Base-by-base conservation (phyloP, 1,139 yeast species). In the Spencermartinsiella ligniputridi region DNA sequence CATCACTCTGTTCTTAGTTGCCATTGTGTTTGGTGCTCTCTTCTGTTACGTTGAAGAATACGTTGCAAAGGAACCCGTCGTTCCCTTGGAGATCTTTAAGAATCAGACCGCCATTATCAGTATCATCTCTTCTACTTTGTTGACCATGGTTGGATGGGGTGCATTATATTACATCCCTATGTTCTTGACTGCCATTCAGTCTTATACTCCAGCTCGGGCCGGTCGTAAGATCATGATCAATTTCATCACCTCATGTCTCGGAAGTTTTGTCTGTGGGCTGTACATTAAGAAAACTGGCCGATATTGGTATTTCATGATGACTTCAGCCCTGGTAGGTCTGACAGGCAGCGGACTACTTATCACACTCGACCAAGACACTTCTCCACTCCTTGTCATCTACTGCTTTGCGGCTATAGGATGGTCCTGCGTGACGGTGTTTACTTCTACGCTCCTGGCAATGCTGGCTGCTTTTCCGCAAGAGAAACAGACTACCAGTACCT, bases 261-360 rank as follows among this genome's bases (percentile, higher is more conserved):
- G 94, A 1, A 82, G 90, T 0, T 68, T 84, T 22, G 76, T 79
- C 15, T 76, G 88, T 11, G 95, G 95, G 1, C 47, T 71, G 39
- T 81, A 81, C 62, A 83, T 85, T 86, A 78, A 73, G 51, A 62
- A 59, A 32, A 82, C 90, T 1, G 95, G 95, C 3, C 74, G 71
- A 41, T 85, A 85, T 65, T 79, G 77, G 62, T 62, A 60, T 27
- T 68, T 82, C 47, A 68, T 76, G 2, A 58, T 78, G 0, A 13
- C 63, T 1, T 67, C 78, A 12, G 77, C 83, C 2, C 20, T 73
- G 1, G 25, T 76, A 3, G 62, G 77, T 4, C 56, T 77, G 0
- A 37, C 71, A 6, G 89, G 89, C 3, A 63, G 70, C 25, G n/a
- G 39, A 9, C 43, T 67, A 1, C 36, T 56, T 6, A 53, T 69